A percentile compares a stretch with the other conserved stretches of the same genome.
phyloP scores from a whole-genome alignment of 257 asterid species.

The Petunia axillaris region DNA sequence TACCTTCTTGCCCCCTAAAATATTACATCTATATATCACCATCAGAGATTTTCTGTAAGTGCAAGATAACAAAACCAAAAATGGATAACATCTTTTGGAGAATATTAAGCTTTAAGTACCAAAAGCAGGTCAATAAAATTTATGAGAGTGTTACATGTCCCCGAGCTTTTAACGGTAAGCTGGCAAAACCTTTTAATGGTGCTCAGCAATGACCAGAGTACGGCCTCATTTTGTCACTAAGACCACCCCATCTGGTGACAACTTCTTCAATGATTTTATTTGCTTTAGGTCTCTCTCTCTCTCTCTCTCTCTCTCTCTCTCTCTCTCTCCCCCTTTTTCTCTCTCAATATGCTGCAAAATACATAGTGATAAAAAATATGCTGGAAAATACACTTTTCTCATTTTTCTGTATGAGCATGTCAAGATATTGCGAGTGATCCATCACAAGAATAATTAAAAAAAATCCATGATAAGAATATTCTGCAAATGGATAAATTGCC shows the following conservation, averaged over 20 bases:
- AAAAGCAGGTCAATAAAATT: neutral
- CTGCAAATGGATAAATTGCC: slow-evolving; percentile 3
- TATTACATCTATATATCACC: neutral
- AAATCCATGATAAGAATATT: neutral
- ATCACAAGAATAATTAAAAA: neutral
- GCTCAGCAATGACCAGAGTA: slow-evolving; percentile 8
- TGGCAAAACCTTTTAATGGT: slow-evolving; percentile 7
- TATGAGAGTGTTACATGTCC: neutral
- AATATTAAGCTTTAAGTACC: slow-evolving; percentile 10
- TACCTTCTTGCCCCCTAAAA: neutral
- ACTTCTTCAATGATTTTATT: slow-evolving; percentile 10
- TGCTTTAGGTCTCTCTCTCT: neutral
- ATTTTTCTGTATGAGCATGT: slow-evolving; percentile 22
- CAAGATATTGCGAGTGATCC: slow-evolving; percentile 13
- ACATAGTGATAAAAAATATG: neutral
- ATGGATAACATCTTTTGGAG: neutral
- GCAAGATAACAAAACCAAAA: neutral
- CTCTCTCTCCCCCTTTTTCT: neutral
- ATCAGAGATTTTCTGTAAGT: neutral
- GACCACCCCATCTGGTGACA: slow-evolving; percentile 15
- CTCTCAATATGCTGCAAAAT: neutral
- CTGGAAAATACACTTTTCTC: neutral
- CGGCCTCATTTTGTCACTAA: neutral
- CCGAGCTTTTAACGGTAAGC: neutral
- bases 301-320: too few species aligned